Evolutionary conservation across 129 eudicot genomes (phyloP).

Genomic region (Smallanthus sonchifolius): DNA sequence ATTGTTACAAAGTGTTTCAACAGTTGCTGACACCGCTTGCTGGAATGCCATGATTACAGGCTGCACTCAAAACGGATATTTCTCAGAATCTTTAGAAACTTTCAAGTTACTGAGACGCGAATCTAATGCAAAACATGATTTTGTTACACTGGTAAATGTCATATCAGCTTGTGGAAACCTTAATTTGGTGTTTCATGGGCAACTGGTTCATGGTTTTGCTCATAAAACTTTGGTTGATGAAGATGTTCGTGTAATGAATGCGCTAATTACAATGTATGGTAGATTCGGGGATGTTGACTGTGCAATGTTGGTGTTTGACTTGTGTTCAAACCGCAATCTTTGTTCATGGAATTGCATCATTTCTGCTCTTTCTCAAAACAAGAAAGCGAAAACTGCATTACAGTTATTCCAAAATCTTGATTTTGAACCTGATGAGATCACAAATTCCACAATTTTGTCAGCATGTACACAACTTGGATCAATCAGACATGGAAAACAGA

Average conservation of each 20-base stretch:
- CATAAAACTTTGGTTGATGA: conserved; percentile 32
- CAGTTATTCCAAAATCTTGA: conserved; percentile 46
- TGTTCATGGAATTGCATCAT: conserved; percentile 77
- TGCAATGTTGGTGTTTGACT: conserved; percentile 43
- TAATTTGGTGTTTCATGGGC: conserved; percentile 36
- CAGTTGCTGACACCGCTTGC: conserved; percentile 41
- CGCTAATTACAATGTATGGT: conserved; percentile 63
- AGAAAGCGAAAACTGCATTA: conserved; percentile 42
- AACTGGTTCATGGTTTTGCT: conserved; percentile 48
- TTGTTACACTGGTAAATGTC: conserved; percentile 45
- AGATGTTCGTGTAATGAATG: conserved; percentile 51
- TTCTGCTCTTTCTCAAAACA: conserved; percentile 56
- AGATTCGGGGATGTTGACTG: conserved; percentile 40
- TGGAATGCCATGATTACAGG: conserved; percentile 63
- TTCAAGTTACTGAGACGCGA: conserved; percentile 46
- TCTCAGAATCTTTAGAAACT: conserved; percentile 41
- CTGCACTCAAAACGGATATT: conserved; percentile 53
- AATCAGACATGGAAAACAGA: conserved; percentile 49
- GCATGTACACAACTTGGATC: conserved; percentile 58
- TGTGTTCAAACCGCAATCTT: conserved; percentile 37
- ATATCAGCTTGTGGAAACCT: conserved; percentile 64
- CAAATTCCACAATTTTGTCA: conserved; percentile 50
- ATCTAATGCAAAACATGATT: conserved; percentile 34
- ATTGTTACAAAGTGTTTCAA: conserved; percentile 30
- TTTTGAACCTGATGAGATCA: conserved; percentile 60